Evolutionary conservation across 2,329 filamentous ascomycete genomes (phyloP).

Genomic region (Exophiala dermatitidis): DNA sequence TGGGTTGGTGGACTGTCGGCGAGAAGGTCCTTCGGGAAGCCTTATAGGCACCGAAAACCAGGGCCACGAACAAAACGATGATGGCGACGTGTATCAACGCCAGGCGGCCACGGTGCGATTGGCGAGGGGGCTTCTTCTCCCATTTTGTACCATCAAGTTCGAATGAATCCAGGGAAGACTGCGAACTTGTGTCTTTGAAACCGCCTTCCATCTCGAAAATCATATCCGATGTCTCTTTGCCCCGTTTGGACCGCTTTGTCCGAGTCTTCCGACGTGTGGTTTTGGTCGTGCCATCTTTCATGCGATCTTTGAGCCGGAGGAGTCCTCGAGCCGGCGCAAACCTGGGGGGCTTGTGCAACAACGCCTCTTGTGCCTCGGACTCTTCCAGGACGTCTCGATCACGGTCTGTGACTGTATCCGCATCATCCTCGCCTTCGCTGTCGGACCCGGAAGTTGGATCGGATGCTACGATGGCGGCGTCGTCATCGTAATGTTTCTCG

Average conservation of each 20-base stretch:
- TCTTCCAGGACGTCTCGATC: constrained; percentile 53
- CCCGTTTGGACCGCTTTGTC: constrained; percentile 44
- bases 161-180: constrained; percentile 52
- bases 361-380: constrained; percentile 56
- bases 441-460: constrained; percentile 12
- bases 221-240: constrained; percentile 55
- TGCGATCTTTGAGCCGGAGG: constrained; percentile 39
- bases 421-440: constrained; percentile 4
- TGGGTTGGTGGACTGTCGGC: constrained; percentile 20
- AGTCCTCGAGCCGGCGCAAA: constrained; percentile 35
- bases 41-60: constrained; percentile 51
- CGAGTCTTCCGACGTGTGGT: constrained; percentile 37
- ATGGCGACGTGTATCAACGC: constrained; percentile 34
- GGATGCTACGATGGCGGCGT: constrained; percentile 17
- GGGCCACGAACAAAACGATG: constrained; percentile 46
- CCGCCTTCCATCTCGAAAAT: constrained; percentile 92
- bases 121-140: constrained; percentile 28
- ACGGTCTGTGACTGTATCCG: constrained; percentile 7
- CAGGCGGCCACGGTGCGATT: constrained; percentile 26
- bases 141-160: constrained; percentile 42
- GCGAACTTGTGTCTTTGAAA: constrained; percentile 55
- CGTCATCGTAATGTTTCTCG: constrained; percentile 25
- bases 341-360: constrained; percentile 38
- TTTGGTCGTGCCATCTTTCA: constrained; percentile 41
- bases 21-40: constrained; percentile 38